Evolutionary conservation across 2,329 filamentous ascomycete genomes (phyloP).

Genomic region (Penicillium paneum): DNA sequence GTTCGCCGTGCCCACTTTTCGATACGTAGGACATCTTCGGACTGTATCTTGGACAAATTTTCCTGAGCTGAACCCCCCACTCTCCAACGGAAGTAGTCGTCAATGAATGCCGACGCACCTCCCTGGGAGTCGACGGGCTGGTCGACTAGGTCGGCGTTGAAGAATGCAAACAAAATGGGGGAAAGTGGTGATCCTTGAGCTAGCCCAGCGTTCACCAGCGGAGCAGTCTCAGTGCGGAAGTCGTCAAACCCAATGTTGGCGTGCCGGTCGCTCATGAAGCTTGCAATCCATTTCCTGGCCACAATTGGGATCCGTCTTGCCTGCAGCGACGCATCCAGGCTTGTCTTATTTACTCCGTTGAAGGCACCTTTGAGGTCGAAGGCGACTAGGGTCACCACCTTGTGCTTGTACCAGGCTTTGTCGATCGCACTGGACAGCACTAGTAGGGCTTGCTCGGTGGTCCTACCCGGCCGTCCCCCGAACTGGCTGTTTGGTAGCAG

Average conservation of each 20-base stretch:
- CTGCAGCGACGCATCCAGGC: not conserved
- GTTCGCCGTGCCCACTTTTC: not conserved
- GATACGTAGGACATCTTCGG: not conserved
- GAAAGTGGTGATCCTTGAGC: not conserved
- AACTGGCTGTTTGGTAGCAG: conserved; percentile 25
- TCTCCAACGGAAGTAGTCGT: conserved; percentile 1
- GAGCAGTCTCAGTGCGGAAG: not conserved
- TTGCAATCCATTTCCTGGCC: not conserved
- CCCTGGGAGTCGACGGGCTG: not conserved
- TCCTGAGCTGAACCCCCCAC: not conserved
- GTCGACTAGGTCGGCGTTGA: conserved; percentile 1
- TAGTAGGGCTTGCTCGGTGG: conserved; percentile 23
- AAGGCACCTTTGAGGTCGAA: conserved; percentile 1
- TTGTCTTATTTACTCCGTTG: not conserved
- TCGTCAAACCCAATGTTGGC: not conserved
- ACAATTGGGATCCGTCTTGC: not conserved
- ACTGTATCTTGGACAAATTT: not conserved
- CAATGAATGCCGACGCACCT: not conserved
- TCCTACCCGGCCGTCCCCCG: conserved; percentile 17
- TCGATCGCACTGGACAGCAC: conserved; percentile 19
- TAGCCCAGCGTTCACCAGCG: not conserved
- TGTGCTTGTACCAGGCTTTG: not conserved
- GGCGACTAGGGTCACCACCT: not conserved
- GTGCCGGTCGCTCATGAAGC: conserved; percentile 1
- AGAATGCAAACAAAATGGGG: not conserved